Evolutionary conservation across 1,139 yeast species (phyloP).

Genomic region (Blastobotrys persicus): DNA sequence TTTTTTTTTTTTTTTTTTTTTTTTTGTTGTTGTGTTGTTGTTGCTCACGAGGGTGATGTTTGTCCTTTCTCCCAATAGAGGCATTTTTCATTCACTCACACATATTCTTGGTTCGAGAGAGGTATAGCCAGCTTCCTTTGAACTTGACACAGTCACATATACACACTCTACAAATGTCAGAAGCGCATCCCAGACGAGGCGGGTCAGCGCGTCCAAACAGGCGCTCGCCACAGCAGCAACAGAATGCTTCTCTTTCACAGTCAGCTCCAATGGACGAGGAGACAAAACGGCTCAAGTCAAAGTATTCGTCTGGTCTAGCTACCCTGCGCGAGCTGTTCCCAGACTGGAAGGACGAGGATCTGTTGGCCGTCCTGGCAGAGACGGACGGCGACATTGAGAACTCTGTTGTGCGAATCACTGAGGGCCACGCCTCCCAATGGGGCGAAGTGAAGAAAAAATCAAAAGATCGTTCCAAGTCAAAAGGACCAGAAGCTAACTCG

Average conservation of each 20-base stretch:
- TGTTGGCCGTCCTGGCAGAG: constrained; percentile 71
- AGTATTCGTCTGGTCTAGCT: constrained; percentile 45
- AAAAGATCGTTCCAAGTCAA: constrained; percentile 19
- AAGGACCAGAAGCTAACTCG: constrained; percentile 32
- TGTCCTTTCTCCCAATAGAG: constrained; percentile 6
- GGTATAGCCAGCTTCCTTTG: neutral
- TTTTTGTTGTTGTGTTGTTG: neutral
- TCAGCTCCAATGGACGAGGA: constrained; percentile 39
- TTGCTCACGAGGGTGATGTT: neutral
- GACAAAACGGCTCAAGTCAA: constrained; percentile 35
- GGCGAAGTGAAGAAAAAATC: constrained; percentile 60
- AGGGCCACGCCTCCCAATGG: constrained; percentile 61
- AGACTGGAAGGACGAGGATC: constrained; percentile 89
- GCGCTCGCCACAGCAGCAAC: neutral
- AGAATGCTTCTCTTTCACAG: constrained; percentile 1
- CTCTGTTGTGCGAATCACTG: constrained; percentile 83
- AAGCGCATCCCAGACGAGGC: constrained; percentile 14
- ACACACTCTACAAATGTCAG: constrained; percentile 13
- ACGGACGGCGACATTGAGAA: constrained; percentile 69
- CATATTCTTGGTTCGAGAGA: constrained; percentile 2
- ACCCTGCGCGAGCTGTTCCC: constrained; percentile 85
- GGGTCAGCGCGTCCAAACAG: constrained; percentile 9
- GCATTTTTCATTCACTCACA: constrained; percentile 6
- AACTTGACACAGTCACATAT: neutral
- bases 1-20: too few relatives aligned